phyloP scores from a whole-genome alignment of 768 basidiomycete genomes.

The Mycena kentingensis region DNA sequence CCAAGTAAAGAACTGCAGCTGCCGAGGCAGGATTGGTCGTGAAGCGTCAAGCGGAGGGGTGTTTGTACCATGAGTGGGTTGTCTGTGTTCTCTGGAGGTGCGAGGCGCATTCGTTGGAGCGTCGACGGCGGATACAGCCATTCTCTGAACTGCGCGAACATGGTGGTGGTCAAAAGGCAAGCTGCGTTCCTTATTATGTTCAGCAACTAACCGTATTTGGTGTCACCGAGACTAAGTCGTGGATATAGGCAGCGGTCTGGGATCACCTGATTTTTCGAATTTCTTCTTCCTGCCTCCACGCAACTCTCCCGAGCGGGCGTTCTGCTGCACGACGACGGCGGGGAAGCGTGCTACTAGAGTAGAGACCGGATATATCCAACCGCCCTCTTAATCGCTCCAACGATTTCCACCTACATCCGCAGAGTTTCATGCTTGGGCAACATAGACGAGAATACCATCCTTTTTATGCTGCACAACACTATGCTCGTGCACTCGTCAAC shows the following conservation, averaged over 20 bases:
- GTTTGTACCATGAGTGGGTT: constrained; percentile 71
- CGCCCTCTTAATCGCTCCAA: constrained; percentile 86
- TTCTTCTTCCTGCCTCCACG: constrained; percentile 41
- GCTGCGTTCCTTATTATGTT: constrained; percentile 7
- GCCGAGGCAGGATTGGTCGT: constrained; percentile 1
- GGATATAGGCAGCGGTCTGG: not conserved
- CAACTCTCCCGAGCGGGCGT: constrained; percentile 57
- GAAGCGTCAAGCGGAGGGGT: not conserved
- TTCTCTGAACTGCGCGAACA: constrained; percentile 34
- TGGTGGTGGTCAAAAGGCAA: constrained; percentile 16
- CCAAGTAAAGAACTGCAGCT: constrained; percentile 90
- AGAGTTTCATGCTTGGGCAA: constrained; percentile 88
- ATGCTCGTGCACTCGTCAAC: not conserved
- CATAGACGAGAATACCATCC: constrained; percentile 29
- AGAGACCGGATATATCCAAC: constrained; percentile 55
- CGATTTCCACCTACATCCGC: constrained; percentile 67
- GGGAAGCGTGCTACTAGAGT: constrained; percentile 37
- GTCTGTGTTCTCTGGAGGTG: constrained; percentile 45
- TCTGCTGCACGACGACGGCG: constrained; percentile 55
- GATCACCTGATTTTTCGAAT: constrained; percentile 28
- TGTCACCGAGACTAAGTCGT: not conserved
- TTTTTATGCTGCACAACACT: not conserved
- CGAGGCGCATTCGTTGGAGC: constrained; percentile 54
- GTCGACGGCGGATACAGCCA: constrained; percentile 28
- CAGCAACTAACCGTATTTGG: constrained; percentile 20